Evolutionary conservation across 1,139 yeast genomes (phyloP).

Genomic region (Geotrichum aggregatum): DNA sequence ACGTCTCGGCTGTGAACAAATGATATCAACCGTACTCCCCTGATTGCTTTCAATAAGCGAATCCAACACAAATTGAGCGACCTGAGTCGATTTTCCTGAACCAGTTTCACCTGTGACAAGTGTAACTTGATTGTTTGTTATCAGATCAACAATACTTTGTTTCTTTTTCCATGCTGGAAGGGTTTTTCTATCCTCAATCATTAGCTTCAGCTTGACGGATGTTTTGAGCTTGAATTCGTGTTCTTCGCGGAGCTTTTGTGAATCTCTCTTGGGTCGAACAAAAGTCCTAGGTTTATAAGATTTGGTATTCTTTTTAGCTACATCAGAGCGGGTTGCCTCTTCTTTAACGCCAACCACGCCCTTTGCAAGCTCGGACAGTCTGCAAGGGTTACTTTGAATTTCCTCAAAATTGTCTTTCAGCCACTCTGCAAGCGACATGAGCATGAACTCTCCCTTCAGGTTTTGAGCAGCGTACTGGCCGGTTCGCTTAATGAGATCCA

Average conservation of each 20-base stretch:
- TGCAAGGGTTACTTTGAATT: conserved; percentile 71
- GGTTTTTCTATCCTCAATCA: conserved; percentile 46
- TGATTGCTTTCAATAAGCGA: conserved; percentile 39
- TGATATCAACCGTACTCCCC: conserved; percentile 52
- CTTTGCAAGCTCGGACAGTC: conserved; percentile 45
- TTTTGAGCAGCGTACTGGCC: conserved; percentile 40
- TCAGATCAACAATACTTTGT: conserved; percentile 51
- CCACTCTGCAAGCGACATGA: conserved; percentile 70
- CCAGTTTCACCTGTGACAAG: conserved; percentile 96
- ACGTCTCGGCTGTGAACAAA: conserved; percentile 94
- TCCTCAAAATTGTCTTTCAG: conserved; percentile 55
- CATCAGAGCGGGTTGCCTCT: conserved; percentile 1
- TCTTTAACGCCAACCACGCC: conserved; percentile 38
- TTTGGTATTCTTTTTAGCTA: conserved; percentile 1
- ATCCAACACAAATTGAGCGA: conserved; percentile 84
- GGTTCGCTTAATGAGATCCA: conserved; percentile 53
- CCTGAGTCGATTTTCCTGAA: conserved; percentile 90
- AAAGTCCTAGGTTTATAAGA: neutral
- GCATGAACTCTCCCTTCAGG: conserved; percentile 63
- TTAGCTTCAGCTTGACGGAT: conserved; percentile 24
- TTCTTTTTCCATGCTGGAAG: conserved; percentile 84
- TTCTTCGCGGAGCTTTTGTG: conserved; percentile 3
- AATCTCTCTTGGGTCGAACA: conserved; percentile 10
- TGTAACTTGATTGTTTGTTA: conserved; percentile 59
- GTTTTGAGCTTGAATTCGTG: conserved; percentile 5